Percentiles rank a stretch among this genome's conserved stretches.
Conservation (phyloP, 2,329 filamentous ascomycete genomes). For the Fusarium pininemorale region DNA sequence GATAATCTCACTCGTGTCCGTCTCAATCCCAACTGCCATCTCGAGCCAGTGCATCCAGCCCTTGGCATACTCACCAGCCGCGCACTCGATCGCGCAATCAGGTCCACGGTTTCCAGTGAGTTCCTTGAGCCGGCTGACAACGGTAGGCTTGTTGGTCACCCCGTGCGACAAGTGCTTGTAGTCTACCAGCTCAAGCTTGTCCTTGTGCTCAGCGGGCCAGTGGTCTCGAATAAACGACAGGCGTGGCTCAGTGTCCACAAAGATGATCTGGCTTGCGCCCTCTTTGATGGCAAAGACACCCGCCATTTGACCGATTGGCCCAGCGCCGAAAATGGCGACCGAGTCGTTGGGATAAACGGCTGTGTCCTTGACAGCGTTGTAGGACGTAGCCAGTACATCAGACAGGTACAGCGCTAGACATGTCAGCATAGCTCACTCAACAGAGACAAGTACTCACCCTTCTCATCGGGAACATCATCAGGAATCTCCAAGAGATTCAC, state of each 20-base stretch:
- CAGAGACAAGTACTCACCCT: constrained; percentile 54
- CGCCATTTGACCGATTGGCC: constrained; percentile 87
- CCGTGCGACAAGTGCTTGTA: constrained; percentile 69
- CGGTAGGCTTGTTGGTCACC: constrained; percentile 66
- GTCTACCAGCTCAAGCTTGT: constrained; percentile 74
- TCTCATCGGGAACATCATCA: constrained; percentile 83
- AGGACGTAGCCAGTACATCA: constrained; percentile 82
- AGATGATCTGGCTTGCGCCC: constrained; percentile 78
- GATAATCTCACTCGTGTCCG: constrained; percentile 82
- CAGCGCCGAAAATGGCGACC: constrained; percentile 86
- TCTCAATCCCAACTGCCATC: constrained; percentile 74
- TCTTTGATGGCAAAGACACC: constrained; percentile 79
- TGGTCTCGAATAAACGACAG: constrained; percentile 73
- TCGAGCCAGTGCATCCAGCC: constrained; percentile 69
- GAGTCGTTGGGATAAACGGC: constrained; percentile 79
- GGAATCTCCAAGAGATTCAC: constrained; percentile 84
- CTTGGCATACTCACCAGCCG: constrained; percentile 69
- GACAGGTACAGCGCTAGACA: constrained; percentile 72
- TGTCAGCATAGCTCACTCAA: not conserved
- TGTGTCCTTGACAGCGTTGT: constrained; percentile 85
- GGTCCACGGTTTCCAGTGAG: constrained; percentile 77
- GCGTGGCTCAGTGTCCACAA: constrained; percentile 78
- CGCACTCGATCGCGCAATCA: constrained; percentile 77
- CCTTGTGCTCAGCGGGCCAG: constrained; percentile 58
- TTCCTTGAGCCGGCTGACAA: constrained; percentile 78